Evolutionary conservation across 805 yeast species (phyloP).

Genomic region (Candida adriatica): DNA sequence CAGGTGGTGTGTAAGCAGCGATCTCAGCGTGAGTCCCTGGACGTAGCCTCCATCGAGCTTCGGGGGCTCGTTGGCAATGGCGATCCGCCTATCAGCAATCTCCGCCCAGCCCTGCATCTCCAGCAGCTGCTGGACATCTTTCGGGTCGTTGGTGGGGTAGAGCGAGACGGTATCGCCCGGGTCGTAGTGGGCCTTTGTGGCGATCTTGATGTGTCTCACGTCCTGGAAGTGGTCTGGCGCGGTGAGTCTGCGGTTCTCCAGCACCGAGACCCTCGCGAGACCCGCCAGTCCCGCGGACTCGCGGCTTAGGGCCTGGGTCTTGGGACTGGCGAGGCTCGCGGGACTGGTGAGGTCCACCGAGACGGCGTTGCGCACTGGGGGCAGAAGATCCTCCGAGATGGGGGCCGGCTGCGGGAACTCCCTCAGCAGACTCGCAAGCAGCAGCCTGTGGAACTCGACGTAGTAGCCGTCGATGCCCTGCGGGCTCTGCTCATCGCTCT

Average conservation of each 20-base stretch:
- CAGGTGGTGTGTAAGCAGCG: conserved; percentile 68
- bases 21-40: conserved; percentile 57
- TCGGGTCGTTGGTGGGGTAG: conserved; percentile 65
- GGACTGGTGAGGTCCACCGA: conserved; percentile 23
- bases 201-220: conserved; percentile 50
- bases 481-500: conserved; percentile 79
- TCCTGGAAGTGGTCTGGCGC: conserved; percentile 79
- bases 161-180: conserved; percentile 83
- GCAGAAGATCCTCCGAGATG: conserved; percentile 28
- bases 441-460: conserved; percentile 59
- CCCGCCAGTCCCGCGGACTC: conserved; percentile 22
- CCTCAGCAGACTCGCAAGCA: conserved; percentile 31
- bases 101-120: conserved; percentile 68
- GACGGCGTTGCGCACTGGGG: conserved; percentile 32
- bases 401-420: conserved; percentile 32
- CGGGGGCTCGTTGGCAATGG: conserved; percentile 21
- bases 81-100: conserved; percentile 54
- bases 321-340: conserved; percentile 25
- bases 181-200: conserved; percentile 25
- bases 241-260: conserved; percentile 56
- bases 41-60: conserved; percentile 56
- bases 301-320: conserved; percentile 24
- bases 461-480: conserved; percentile 74
- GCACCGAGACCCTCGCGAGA: conserved; percentile 37
- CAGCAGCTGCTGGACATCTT: conserved; percentile 58